Evolutionary conservation across 106 monocot genomes (phyloP).

Genomic region (Phalaenopsis aphrodite): DNA sequence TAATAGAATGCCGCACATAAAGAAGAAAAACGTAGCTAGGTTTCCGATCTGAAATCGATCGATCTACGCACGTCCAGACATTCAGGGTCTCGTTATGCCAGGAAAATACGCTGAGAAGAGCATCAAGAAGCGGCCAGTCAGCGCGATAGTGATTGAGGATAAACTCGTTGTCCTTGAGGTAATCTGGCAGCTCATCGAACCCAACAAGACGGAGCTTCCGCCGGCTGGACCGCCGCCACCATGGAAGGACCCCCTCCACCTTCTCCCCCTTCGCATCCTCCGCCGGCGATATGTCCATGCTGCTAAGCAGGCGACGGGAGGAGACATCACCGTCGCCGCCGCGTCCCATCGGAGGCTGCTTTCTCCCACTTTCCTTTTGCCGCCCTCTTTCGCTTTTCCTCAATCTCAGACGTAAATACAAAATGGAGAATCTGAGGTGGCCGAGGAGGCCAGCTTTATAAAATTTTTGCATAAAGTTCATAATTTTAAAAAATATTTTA

Average conservation of each 20-base stretch:
- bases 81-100: slow-evolving; percentile 99
- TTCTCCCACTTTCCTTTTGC: background rate
- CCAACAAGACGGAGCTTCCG: slow-evolving; percentile 34
- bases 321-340: background rate
- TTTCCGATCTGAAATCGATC: background rate
- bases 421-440: too few relatives aligned
- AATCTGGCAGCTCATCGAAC: slow-evolving; percentile 88
- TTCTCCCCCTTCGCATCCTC: background rate
- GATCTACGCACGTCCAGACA: slow-evolving; percentile 76
- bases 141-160: slow-evolving; percentile 74
- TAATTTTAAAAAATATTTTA: too few relatives aligned
- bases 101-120: slow-evolving; percentile 75
- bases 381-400: background rate
- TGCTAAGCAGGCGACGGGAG: background rate
- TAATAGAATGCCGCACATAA: background rate
- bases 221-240: background rate
- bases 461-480: too few relatives aligned
- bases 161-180: slow-evolving; percentile 86
- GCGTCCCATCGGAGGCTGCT: background rate
- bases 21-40: background rate
- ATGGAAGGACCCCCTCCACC: background rate
- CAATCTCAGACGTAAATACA: too few relatives aligned
- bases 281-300: background rate
- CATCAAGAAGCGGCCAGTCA: slow-evolving; percentile 76
- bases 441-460: too few relatives aligned